Evolutionary conservation across 2,329 filamentous ascomycete species (phyloP).

Genomic region (Colletotrichum sp.): DNA sequence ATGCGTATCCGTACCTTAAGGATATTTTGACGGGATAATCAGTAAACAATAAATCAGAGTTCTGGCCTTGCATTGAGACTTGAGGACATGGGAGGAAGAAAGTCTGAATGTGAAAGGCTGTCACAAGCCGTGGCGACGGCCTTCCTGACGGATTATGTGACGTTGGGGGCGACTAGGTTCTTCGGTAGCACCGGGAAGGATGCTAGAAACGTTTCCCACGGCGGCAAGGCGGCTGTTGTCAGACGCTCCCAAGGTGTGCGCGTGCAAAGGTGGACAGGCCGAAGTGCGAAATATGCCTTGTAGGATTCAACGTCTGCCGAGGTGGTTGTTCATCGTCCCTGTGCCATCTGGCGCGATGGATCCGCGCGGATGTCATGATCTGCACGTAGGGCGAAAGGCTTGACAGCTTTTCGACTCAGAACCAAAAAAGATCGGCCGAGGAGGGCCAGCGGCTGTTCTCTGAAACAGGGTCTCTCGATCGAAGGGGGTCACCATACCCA

Average conservation of each 20-base stretch:
- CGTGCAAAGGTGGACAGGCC: neutral
- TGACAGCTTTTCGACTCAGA: neutral
- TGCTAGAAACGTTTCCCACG: neutral
- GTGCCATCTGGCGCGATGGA: neutral
- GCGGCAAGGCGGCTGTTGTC: conserved; percentile 8
- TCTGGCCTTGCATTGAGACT: neutral
- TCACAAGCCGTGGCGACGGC: neutral
- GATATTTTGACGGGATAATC: neutral
- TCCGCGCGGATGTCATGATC: conserved; percentile 15
- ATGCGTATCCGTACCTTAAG: neutral
- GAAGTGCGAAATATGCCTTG: neutral
- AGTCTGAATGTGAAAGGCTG: neutral
- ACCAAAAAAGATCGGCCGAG: neutral
- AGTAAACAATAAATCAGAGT: neutral
- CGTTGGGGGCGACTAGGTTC: neutral
- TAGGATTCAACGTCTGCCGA: conserved; percentile 5
- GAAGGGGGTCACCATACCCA: neutral
- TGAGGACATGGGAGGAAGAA: neutral
- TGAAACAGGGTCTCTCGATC: neutral
- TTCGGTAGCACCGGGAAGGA: neutral
- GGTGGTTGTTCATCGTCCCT: neutral
- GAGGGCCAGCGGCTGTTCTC: neutral
- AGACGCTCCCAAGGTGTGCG: neutral
- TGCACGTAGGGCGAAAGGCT: neutral
- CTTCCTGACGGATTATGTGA: neutral